phyloP scores from a whole-genome alignment of 192 early-diverging fungal species.

The Piromyces sp. region DNA sequence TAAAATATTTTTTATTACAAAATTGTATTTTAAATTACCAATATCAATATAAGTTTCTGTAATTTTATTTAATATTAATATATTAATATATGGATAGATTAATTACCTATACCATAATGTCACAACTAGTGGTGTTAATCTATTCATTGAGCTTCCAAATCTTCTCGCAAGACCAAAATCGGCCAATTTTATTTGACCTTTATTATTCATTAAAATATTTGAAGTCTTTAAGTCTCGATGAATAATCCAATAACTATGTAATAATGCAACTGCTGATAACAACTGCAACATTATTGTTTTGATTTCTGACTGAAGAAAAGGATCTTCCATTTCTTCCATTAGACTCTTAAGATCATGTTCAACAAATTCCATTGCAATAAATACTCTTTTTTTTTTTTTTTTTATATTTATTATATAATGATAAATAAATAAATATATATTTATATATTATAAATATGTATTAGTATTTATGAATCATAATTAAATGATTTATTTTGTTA shows the following conservation, averaged over 20 bases:
- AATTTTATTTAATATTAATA: too few relatives aligned
- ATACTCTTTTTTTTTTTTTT: slow-evolving; percentile 37
- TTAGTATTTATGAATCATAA: too few relatives aligned
- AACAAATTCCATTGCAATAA: slow-evolving; percentile 95
- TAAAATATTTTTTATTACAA: too few relatives aligned
- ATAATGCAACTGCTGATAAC: slow-evolving; percentile 31
- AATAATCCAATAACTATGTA: slow-evolving; percentile 52
- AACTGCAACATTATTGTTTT: slow-evolving; percentile 60
- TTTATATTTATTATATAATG: too few relatives aligned
- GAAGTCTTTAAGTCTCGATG: slow-evolving; percentile 52
- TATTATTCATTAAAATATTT: slow-evolving; percentile 32
- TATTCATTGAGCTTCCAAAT: slow-evolving; percentile 40
- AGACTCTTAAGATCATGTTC: slow-evolving; percentile 85
- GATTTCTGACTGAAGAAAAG: slow-evolving; percentile 74
- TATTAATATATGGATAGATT: not conserved
- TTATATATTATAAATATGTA: too few relatives aligned
- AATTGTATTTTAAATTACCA: too few relatives aligned
- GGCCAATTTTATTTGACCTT: slow-evolving; percentile 27
- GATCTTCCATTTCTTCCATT: slow-evolving; percentile 62
- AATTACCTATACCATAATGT: slow-evolving; percentile 52
- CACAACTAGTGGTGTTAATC: slow-evolving; percentile 48
- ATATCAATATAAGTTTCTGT: too few relatives aligned
- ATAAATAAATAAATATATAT: too few relatives aligned
- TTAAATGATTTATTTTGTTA: too few relatives aligned
- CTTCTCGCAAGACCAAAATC: slow-evolving; percentile 51